phyloP scores from a whole-genome alignment of 768 basidiomycete species.

The Mycena polygramma region DNA sequence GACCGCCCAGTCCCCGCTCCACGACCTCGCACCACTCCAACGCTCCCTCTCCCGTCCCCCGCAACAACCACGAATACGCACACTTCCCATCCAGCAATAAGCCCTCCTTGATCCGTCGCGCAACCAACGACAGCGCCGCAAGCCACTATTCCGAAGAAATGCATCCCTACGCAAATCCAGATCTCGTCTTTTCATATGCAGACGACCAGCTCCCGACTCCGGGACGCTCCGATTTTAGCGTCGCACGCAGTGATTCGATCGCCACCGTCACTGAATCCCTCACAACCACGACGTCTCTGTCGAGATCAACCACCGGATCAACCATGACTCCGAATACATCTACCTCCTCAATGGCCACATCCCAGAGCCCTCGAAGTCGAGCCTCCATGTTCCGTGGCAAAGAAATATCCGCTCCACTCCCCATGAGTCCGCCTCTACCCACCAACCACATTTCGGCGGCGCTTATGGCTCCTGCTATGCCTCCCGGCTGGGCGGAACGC shows the following conservation, averaged over 20 bases:
- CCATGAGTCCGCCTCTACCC: conserved; percentile 49
- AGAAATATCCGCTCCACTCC: conserved; percentile 70
- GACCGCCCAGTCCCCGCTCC: conserved; percentile 47
- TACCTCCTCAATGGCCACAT: conserved; percentile 42
- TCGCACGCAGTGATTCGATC: conserved; percentile 64
- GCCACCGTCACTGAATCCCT: conserved; percentile 64
- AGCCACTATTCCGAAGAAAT: conserved; percentile 53
- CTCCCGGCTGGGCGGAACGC: conserved; percentile 67
- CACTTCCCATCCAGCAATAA: conserved; percentile 33
- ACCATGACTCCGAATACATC: conserved; percentile 54
- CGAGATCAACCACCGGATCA: conserved; percentile 51
- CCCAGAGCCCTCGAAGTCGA: conserved; percentile 41
- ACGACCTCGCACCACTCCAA: conserved; percentile 41
- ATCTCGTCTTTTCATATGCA: conserved; percentile 62
- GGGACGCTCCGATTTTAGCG: conserved; percentile 45
- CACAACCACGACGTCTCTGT: conserved; percentile 41
- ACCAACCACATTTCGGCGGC: conserved; percentile 41
- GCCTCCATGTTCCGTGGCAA: conserved; percentile 58
- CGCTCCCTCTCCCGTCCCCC: conserved; percentile 39
- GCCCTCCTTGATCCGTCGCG: conserved; percentile 32
- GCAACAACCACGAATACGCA: conserved; percentile 32
- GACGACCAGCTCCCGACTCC: conserved; percentile 48
- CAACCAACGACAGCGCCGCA: conserved; percentile 33
- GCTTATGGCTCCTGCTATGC: conserved; percentile 48
- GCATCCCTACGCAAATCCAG: conserved; percentile 89